These are phyloP conservation scores for Mucor velutinosus DNA, from an alignment of 371 early-diverging fungal genomes.

Conservation along the genomic window DNA sequence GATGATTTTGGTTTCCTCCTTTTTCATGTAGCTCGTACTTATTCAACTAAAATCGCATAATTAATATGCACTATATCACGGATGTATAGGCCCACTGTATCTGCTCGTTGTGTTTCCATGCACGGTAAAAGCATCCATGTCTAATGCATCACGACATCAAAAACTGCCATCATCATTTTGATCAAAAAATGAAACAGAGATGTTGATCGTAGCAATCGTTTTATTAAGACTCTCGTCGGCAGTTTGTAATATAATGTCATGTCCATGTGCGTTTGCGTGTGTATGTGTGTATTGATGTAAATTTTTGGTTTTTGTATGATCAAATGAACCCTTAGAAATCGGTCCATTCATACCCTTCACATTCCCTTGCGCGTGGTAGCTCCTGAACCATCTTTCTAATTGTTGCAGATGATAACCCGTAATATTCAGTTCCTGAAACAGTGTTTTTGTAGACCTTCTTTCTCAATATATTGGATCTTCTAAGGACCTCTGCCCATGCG, in stretches of 20 bases:
- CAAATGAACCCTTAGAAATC: constrained; percentile 2
- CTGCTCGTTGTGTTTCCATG: not conserved
- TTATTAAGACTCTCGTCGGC: not conserved
- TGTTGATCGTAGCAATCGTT: not conserved
- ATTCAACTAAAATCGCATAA: not conserved
- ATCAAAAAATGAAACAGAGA: not conserved
- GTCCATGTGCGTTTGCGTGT: not conserved
- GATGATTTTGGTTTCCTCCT: not conserved
- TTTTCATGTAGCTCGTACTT: not conserved
- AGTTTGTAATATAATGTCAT: not conserved
- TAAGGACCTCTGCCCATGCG: constrained; percentile 85
- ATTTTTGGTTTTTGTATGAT: not conserved
- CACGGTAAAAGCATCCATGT: not conserved
- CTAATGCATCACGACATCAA: not conserved
- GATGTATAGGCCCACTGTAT: not conserved
- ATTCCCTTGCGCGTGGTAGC: constrained; percentile 17
- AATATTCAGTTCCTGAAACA: constrained; percentile 90
- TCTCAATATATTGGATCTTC: constrained; percentile 73
- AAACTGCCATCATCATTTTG: not conserved
- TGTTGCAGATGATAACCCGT: constrained; percentile 73
- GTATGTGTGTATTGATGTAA: not conserved
- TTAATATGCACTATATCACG: not conserved
- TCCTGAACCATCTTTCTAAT: constrained; percentile 19
- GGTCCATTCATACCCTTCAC: constrained; percentile 15
- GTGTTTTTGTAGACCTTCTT: constrained; percentile 75